Evolutionary conservation across 495 filamentous ascomycete genomes (phyloP).

Genomic region (Xeromyces bisporus): DNA sequence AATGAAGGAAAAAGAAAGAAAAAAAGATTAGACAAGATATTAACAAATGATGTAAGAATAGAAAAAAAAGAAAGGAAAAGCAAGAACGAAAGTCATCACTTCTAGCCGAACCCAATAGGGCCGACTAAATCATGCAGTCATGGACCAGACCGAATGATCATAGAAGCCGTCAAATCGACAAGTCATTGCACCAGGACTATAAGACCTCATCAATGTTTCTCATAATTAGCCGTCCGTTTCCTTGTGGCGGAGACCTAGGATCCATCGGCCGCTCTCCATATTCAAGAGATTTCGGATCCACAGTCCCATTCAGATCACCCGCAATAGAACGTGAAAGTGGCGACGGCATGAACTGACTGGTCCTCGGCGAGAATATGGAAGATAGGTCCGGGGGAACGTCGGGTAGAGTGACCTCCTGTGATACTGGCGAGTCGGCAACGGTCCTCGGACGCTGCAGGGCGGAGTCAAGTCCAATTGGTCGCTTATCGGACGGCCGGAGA

Average conservation of each 20-base stretch:
- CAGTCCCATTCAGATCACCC: conserved; percentile 17
- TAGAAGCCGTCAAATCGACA: too few species aligned
- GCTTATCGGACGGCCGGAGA: too few species aligned
- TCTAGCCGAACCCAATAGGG: too few species aligned
- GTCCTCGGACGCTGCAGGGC: conserved; percentile 4
- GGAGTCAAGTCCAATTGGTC: conserved; percentile 4
- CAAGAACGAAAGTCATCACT: conserved; percentile 13
- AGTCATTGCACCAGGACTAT: conserved; percentile 19
- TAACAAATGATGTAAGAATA: conserved; percentile 2
- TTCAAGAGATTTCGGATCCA: conserved; percentile 9
- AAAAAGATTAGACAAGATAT: conserved; percentile 2
- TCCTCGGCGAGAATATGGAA: conserved; percentile 31
- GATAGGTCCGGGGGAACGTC: conserved; percentile 20
- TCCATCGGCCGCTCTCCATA: conserved; percentile 22
- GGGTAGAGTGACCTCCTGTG: conserved; percentile 5
- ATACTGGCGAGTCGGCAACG: too few species aligned
- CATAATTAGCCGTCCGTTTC: conserved; percentile 31
- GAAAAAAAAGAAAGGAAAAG: conserved; percentile 11
- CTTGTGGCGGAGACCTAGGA: conserved; percentile 31
- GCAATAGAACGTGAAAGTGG: conserved; percentile 17
- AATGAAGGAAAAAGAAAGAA: conserved; percentile 2
- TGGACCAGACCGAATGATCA: too few species aligned
- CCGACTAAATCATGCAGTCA: not conserved
- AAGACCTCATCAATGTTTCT: conserved; percentile 38
- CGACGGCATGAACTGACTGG: conserved; percentile 28